Evolutionary conservation across 1,139 yeast genomes (phyloP), one percentile per base, ranked within the genome.

Genomic region (Pichia sp.): DNA sequence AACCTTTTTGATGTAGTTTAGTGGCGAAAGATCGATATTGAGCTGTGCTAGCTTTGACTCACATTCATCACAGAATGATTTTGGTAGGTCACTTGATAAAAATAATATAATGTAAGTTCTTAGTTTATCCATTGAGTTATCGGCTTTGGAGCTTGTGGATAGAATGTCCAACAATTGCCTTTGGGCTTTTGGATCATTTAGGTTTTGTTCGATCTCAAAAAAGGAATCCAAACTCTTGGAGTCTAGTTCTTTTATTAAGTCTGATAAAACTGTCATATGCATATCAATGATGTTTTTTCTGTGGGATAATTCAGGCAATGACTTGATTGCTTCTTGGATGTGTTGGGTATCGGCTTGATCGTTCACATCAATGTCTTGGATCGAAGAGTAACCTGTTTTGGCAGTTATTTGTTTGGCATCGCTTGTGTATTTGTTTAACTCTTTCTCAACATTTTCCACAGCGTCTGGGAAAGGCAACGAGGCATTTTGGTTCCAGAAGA

Each of bases 401-500:
- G 81, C 79, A 2, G 98, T 90, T 56, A 95, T 77, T 56, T 87
- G 95, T 59, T 83, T 85, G 2, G 98, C 97, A 64, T 90, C 97
- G 57, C 81, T 80, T 63, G 92, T 92, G 71, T 93, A 93, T 55
- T 79, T 77, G 60, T 85, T 83, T 58, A 92, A 77, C 59, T 91
- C 97, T 17, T 78, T 73, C 67, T 95, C 98, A 30, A 96, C 93
- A 70, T 89, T 89, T 68, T 93, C 99, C 38, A 95, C 99, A 27
- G 95, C 98, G 68, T 93, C 97, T 1, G 99, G 99, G 75, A 93
- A 93, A 44, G 99, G 98, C 56, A 90, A 75, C 56, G 87, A 87
- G 12, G 96, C 78, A 71, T 93, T 92, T 58, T 79, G 77, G 60
- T 73, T 75, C 99, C 99, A 93, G 72, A 93, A 93, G 68, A 88